Percentiles rank a stretch among this genome's conserved stretches.
phyloP scores from a whole-genome alignment of 2,329 filamentous ascomycete species.

The Penicillium sp. region DNA sequence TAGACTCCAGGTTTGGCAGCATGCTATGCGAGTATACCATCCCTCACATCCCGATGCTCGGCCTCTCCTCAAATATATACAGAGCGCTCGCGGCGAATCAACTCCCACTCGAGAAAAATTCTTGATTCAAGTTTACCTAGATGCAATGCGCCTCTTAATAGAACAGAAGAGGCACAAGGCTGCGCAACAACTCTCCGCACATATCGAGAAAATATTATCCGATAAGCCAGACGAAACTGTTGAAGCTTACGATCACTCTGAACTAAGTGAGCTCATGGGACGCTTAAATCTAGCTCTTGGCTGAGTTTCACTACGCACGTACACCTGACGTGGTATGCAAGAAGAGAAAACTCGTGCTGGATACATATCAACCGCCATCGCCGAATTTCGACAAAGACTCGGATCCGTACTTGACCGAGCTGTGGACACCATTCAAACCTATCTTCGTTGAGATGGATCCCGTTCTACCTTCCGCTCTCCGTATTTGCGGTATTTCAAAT shows the following conservation, averaged over 20 bases:
- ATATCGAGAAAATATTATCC: conserved; percentile 29
- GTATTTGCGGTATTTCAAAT: neutral
- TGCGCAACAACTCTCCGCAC: conserved; percentile 26
- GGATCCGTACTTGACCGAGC: neutral
- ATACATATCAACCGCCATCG: neutral
- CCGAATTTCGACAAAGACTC: too few species aligned
- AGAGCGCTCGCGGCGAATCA: conserved; percentile 16
- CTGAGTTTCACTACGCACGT: conserved; percentile 7
- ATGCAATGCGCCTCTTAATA: conserved; percentile 35
- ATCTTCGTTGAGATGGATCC: too few species aligned
- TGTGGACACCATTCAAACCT: neutral
- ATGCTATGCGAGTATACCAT: conserved; percentile 34
- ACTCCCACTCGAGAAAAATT: neutral
- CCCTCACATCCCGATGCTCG: conserved; percentile 31
- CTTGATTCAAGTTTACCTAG: conserved; percentile 31
- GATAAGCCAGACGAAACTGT: conserved; percentile 18
- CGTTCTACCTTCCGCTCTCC: neutral
- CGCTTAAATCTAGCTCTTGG: conserved; percentile 23
- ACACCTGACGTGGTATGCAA: neutral
- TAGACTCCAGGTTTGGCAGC: conserved; percentile 22
- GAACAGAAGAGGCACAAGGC: conserved; percentile 28
- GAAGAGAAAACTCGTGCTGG: neutral
- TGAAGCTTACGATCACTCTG: conserved; percentile 16
- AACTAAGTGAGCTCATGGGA: conserved; percentile 23
- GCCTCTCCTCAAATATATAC: conserved; percentile 28